Evolutionary conservation across 2,329 filamentous ascomycete species (phyloP), one percentile per base, ranked within the genome.

Genomic region (Trichothecium roseum): DNA sequence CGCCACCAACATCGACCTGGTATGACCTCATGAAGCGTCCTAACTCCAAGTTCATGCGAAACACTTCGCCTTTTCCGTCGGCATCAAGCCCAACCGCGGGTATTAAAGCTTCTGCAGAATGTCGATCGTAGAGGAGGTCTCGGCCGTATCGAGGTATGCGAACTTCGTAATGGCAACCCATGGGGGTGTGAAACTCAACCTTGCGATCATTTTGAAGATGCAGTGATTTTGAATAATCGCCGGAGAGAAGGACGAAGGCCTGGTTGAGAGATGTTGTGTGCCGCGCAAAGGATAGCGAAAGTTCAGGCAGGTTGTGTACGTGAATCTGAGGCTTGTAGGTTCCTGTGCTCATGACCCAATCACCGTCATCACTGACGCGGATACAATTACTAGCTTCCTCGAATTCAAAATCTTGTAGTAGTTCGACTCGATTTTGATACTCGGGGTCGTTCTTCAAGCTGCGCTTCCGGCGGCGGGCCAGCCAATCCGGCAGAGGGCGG

Each of bases 371-470:
- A 49, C 85, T 94, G 43, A 91, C 76, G 34, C 86, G 76, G 43
- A 98, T 77, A 54, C 89, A 95, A 46, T 81, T 77, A 54, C 87
- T 94, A 28, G 93, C 89, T 61, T 94, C 88, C 51, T 95, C 88
- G 51, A 98, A 96, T 53, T 93, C 88, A 57, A 98, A 98, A 54
- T 98, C 91, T 52, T 98, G 91, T 27, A 98, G 72, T 38, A 98
- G 69, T 59, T 98, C 91, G 48, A 98, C 81, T 45, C 91, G 82
- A 57, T 87, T 94, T 43, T 88, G 81, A 60, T 89, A 96, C 54
- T 95, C 89, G 40, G 83, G 71, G 54, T 96, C 89, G 46, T 89
- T 79, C 61, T 96, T 96, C 47, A 95, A 65, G 53, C 84, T 93
- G 55, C 84, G 74, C 68, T 95, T 96, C 55, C 89, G 72, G 49